phyloP scores from a whole-genome alignment of 805 yeast species.

The Candida chilensis region DNA sequence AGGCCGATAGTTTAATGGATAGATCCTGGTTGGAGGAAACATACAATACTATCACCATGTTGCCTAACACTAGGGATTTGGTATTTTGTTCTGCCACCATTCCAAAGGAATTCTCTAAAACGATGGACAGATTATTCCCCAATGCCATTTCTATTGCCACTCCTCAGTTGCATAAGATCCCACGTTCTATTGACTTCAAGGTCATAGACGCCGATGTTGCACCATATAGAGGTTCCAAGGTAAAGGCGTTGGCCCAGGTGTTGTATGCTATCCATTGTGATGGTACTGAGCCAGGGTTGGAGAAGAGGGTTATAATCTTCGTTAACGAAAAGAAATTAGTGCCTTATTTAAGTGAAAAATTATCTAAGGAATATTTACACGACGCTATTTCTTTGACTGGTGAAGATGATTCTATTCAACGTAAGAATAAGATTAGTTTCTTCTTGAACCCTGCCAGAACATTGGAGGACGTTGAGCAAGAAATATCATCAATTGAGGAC shows the following conservation, averaged over 20 bases:
- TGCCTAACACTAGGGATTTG: constrained; percentile 45
- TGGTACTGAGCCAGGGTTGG: constrained; percentile 67
- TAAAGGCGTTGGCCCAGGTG: constrained; percentile 82
- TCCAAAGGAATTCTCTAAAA: constrained; percentile 64
- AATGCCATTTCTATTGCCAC: constrained; percentile 59
- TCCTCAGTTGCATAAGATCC: constrained; percentile 80
- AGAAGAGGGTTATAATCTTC: constrained; percentile 77
- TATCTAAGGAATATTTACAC: constrained; percentile 41
- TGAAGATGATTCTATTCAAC: constrained; percentile 48
- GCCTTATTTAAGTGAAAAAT: constrained; percentile 41
- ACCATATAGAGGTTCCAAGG: constrained; percentile 80
- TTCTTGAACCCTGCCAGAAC: constrained; percentile 56
- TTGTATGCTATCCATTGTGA: constrained; percentile 78
- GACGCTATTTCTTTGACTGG: constrained; percentile 64
- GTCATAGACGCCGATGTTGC: constrained; percentile 66
- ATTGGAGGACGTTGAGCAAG: constrained; percentile 16
- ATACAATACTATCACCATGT: constrained; percentile 41
- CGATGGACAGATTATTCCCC: constrained; percentile 55
- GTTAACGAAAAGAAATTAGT: constrained; percentile 70
- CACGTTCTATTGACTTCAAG: constrained; percentile 61
- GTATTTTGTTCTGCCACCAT: constrained; percentile 88
- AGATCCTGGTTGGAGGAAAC: constrained; percentile 68
- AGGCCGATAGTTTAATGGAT: constrained; percentile 90
- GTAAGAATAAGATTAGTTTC: constrained; percentile 44
- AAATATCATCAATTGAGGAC: constrained; percentile 2